Evolutionary conservation across 1,284 basidiomycete genomes (phyloP).

Genomic region (Ceratorhiza oryzae-sativae): DNA sequence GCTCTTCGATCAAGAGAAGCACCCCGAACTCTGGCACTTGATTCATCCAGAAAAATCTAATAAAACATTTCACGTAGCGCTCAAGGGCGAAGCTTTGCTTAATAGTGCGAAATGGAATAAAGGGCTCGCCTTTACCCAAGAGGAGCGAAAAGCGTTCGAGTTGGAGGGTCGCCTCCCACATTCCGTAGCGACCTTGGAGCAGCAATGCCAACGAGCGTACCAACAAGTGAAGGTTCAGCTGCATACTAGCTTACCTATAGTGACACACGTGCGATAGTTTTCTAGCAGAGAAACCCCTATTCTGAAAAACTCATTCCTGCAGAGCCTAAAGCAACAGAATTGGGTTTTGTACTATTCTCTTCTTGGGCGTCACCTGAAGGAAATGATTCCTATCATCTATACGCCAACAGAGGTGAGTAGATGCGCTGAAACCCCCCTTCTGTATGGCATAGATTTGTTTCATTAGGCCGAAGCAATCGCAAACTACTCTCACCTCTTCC

Average conservation of each 20-base stretch:
- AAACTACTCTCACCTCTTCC: slow-evolving; percentile 81
- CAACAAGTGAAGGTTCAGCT: slow-evolving; percentile 59
- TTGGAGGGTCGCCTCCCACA: slow-evolving; percentile 80
- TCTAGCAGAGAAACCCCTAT: slow-evolving; percentile 58
- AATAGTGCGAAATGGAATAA: slow-evolving; percentile 52
- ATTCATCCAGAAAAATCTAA: slow-evolving; percentile 31
- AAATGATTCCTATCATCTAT: slow-evolving; percentile 79
- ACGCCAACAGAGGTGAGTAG: slow-evolving; percentile 67
- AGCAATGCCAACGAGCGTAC: slow-evolving; percentile 76
- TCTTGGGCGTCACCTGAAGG: slow-evolving; percentile 66
- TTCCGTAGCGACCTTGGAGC: slow-evolving; percentile 75
- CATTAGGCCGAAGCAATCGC: slow-evolving; percentile 75
- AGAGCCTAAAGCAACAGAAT: slow-evolving; percentile 73
- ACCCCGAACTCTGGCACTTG: slow-evolving; percentile 22
- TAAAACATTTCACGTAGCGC: slow-evolving; percentile 54
- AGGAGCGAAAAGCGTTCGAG: slow-evolving; percentile 73
- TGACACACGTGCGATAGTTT: slow-evolving; percentile 49
- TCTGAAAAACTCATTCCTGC: slow-evolving; percentile 74
- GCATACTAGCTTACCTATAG: slow-evolving; percentile 46
- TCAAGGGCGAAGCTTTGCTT: slow-evolving; percentile 68
- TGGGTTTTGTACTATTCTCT: slow-evolving; percentile 77
- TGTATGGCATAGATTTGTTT: too few relatives aligned
- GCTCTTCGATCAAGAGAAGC: slow-evolving; percentile 15
- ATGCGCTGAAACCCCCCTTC: neutral
- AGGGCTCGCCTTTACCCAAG: slow-evolving; percentile 70